phyloP scores from a whole-genome alignment of 306 rosid species.

The Ochetophila trinervis region DNA sequence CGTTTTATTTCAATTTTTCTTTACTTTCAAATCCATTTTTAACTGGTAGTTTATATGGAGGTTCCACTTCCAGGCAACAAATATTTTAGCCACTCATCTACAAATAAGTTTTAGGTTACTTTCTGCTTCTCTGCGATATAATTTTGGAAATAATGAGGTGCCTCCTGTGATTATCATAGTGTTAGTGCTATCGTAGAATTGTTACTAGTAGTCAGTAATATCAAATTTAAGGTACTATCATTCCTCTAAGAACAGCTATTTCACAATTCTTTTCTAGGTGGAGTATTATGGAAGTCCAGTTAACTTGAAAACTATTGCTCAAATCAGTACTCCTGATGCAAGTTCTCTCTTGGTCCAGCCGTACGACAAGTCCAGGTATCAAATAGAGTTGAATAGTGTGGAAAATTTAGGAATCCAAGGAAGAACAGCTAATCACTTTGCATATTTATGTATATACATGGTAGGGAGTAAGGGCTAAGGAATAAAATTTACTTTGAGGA shows the following conservation, averaged over 20 bases:
- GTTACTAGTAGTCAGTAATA: not conserved
- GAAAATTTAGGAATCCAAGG: constrained; percentile 3
- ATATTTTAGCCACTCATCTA: too few species aligned
- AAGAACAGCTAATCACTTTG: constrained; percentile 14
- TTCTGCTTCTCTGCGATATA: too few species aligned
- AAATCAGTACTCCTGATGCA: constrained; percentile 89
- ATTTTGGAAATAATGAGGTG: not conserved
- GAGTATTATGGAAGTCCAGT: constrained; percentile 94
- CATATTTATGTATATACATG: not conserved
- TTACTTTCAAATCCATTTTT: too few species aligned
- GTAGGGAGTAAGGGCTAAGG: not conserved
- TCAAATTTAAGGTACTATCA: not conserved
- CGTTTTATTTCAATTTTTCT: too few species aligned
- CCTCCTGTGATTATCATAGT: not conserved
- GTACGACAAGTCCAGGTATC: constrained; percentile 90
- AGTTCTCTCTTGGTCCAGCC: constrained; percentile 85
- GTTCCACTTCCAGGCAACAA: too few species aligned
- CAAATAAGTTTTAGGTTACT: too few species aligned
- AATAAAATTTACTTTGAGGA: not conserved
- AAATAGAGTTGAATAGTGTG: constrained; percentile 15
- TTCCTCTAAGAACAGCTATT: constrained; percentile 18
- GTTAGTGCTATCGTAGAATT: not conserved
- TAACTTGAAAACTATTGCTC: constrained; percentile 93
- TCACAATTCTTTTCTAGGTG: constrained; percentile 53
- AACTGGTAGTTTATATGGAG: too few species aligned